Base-by-base conservation (phyloP, 2,329 filamentous ascomycete genomes). In the Fusarium goolgardi region DNA sequence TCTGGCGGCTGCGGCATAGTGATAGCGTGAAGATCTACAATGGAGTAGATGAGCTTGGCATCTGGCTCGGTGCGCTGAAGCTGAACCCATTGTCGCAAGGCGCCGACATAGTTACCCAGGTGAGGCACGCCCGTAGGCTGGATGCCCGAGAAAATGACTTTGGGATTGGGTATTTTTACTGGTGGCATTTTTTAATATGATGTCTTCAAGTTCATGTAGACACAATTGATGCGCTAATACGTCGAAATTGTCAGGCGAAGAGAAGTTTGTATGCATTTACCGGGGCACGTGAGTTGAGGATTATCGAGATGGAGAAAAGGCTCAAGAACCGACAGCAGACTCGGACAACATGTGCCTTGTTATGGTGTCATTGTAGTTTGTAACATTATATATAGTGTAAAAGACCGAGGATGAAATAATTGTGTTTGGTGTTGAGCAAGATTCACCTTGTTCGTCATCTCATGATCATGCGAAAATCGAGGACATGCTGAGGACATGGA, bases 111-210 rank as follows among this genome's bases (percentile, higher is more conserved):
- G 81, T 99, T 99, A 56, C 96, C 96, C 31, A 99, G 82, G 78
- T 99, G 96, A 16, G 96, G 96, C 25, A 96, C 86, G 35, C 95
- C 96, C 0, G 96, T 99, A 20, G 96, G 96, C 79, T 99, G 96
- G 72, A 99, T 99, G 54, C 94, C 96, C 5, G 96, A 98, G 83
- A 99, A 97, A 74, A 98, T 88, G 61, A 91, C 84, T 56, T 83
- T 67, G 31, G 63, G 67, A 60, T 43, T 49, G 49, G 44, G 63
- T 20, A 47, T 50, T 39, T 41, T 55, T 27, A 59, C n/a, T 25
- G 54, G 65, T 5, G 63, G 46, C 61, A 67, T 68, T 6, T 32
- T 51, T 51, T 27, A 10, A 34, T 25, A 51, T 1, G 25, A 47
- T n/a, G 25, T 13, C 31, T 23, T 27, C n/a, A 23, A 18, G 35